Evolutionary conservation across 257 asterid species (phyloP).

Genomic region (Plantago major): DNA sequence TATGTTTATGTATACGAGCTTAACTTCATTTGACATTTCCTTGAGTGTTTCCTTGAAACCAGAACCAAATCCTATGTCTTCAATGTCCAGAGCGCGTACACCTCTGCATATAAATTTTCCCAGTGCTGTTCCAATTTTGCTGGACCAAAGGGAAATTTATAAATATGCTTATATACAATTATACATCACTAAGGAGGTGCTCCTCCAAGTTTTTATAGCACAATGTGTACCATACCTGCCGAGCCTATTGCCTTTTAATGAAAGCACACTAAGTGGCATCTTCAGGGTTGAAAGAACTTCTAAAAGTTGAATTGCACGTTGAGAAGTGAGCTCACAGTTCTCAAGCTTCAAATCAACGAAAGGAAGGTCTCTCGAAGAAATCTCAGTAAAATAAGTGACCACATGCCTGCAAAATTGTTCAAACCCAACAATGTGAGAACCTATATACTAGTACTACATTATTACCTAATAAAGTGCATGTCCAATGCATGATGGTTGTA

Average conservation of each 20-base stretch:
- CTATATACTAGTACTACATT: slow-evolving; percentile 1
- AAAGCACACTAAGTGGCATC: slow-evolving; percentile 61
- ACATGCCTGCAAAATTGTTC: slow-evolving; percentile 47
- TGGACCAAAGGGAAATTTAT: slow-evolving; percentile 29
- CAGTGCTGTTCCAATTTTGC: slow-evolving; percentile 61
- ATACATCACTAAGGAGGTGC: slow-evolving; percentile 5
- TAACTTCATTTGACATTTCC: slow-evolving; percentile 38
- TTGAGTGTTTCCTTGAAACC: slow-evolving; percentile 55
- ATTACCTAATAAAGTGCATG: slow-evolving; percentile 4
- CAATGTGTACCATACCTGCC: slow-evolving; percentile 60
- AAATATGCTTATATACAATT: slow-evolving; percentile 2
- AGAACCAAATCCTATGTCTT: slow-evolving; percentile 70
- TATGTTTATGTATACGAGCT: slow-evolving; percentile 61
- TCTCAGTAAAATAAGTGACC: slow-evolving; percentile 53
- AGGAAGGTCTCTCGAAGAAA: slow-evolving; percentile 37
- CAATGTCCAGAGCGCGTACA: slow-evolving; percentile 53
- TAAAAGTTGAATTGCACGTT: slow-evolving; percentile 54
- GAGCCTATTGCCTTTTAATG: slow-evolving; percentile 70
- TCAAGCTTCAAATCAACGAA: slow-evolving; percentile 72
- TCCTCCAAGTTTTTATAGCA: slow-evolving; percentile 10
- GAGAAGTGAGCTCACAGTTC: slow-evolving; percentile 68
- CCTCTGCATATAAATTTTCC: slow-evolving; percentile 67
- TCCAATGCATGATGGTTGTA: slow-evolving; percentile 8
- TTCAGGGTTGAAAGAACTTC: slow-evolving; percentile 58
- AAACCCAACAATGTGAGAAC: not conserved